Conservation (phyloP, 2,329 filamentous ascomycete species). For the Diaporthe helianthi region DNA sequence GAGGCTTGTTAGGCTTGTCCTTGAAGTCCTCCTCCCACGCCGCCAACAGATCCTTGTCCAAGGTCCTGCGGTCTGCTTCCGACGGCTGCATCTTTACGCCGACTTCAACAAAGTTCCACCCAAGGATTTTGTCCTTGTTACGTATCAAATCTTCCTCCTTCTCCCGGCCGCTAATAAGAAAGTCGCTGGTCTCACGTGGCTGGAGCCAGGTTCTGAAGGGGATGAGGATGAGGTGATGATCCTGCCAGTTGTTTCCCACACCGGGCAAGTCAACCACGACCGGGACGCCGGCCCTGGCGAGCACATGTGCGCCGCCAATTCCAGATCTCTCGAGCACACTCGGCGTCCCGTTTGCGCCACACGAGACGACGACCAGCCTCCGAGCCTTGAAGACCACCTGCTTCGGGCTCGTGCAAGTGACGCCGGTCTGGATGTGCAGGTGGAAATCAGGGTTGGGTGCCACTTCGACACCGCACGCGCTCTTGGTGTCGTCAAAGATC, state of each 20-base stretch:
- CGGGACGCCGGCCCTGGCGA: conserved; percentile 52
- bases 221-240: conserved; percentile 60
- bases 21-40: conserved; percentile 60
- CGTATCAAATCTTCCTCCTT: conserved; percentile 37
- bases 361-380: conserved; percentile 58
- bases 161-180: conserved; percentile 38
- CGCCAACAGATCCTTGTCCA: conserved; percentile 57
- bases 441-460: conserved; percentile 52
- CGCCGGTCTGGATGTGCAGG: conserved; percentile 36
- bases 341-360: conserved; percentile 61
- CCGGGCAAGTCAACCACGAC: conserved; percentile 58
- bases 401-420: conserved; percentile 38
- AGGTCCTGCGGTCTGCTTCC: conserved; percentile 55
- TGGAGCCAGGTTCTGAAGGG: conserved; percentile 56
- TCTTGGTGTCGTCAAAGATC: conserved; percentile 58
- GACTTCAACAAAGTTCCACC: conserved; percentile 63
- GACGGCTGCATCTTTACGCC: conserved; percentile 61
- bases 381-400: conserved; percentile 54
- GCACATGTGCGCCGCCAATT: conserved; percentile 58
- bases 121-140: conserved; percentile 47
- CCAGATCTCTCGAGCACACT: conserved; percentile 68
- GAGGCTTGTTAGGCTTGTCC: conserved; percentile 37
- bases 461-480: conserved; percentile 64
- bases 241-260: conserved; percentile 60
- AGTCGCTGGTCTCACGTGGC: conserved; percentile 52